These are phyloP conservation scores for Lumnitzera littorea DNA, from an alignment of 345 rosid species.

Conservation along the genomic window DNA sequence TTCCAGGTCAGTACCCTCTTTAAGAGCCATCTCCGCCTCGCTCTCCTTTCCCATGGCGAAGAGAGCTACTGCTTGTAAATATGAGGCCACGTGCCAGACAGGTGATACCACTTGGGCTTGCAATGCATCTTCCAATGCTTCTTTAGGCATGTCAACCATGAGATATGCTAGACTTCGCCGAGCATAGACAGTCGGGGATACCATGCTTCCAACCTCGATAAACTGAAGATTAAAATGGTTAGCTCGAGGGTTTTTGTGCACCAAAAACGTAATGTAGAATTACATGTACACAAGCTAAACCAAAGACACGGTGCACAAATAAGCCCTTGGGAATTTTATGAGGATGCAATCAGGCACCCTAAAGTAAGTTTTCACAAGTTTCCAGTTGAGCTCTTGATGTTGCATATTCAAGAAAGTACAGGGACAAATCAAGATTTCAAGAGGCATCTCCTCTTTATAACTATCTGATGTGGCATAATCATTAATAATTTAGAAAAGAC, in stretches of 20 bases:
- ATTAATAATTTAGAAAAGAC: too few relatives aligned
- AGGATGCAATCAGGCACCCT: not conserved
- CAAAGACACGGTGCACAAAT: not conserved
- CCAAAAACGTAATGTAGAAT: too few relatives aligned
- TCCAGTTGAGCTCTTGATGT: too few relatives aligned
- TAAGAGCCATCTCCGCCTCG: slow-evolving; percentile 66
- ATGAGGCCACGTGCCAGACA: slow-evolving; percentile 78
- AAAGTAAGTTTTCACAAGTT: too few relatives aligned
- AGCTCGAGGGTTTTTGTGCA: too few relatives aligned
- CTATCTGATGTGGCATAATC: too few relatives aligned
- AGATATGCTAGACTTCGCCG: slow-evolving; percentile 77
- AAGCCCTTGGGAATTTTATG: not conserved
- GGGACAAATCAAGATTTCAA: too few relatives aligned
- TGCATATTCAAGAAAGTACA: too few relatives aligned
- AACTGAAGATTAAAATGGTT: slow-evolving; percentile 39
- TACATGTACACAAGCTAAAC: too few relatives aligned
- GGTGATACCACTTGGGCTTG: slow-evolving; percentile 89
- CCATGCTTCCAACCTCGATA: slow-evolving; percentile 73
- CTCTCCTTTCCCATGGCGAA: slow-evolving; percentile 55
- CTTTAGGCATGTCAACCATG: slow-evolving; percentile 70
- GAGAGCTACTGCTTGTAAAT: slow-evolving; percentile 80
- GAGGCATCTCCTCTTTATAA: too few relatives aligned
- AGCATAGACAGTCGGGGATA: slow-evolving; percentile 78
- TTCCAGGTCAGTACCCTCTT: slow-evolving; percentile 69
- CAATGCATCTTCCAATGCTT: slow-evolving; percentile 73